phyloP scores from a whole-genome alignment of 805 yeast genomes.

The Barnettozyma sucrosica region DNA sequence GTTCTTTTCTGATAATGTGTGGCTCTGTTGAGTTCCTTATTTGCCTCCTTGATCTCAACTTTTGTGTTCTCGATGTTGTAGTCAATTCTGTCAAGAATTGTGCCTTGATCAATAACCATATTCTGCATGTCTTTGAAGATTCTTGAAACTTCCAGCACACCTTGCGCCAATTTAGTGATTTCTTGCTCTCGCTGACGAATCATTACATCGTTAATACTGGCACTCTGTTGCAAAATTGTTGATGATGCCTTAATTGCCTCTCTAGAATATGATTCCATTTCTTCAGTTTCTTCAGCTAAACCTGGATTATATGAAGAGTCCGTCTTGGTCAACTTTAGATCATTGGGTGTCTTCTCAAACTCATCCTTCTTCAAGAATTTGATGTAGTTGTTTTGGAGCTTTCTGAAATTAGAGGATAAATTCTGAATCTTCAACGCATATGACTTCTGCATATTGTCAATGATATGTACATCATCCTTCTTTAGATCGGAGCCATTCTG shows the following conservation, averaged over 20 bases:
- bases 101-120: conserved; percentile 92
- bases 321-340: not conserved
- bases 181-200: conserved; percentile 80
- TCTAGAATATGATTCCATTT: conserved; percentile 46
- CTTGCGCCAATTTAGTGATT: conserved; percentile 86
- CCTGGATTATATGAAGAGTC: conserved; percentile 21
- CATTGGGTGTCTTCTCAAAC: conserved; percentile 39
- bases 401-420: conserved; percentile 69
- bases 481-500: conserved; percentile 27
- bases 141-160: conserved; percentile 87
- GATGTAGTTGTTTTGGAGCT: conserved; percentile 84
- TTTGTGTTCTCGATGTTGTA: conserved; percentile 83
- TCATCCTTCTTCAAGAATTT: conserved; percentile 80
- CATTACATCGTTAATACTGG: conserved; percentile 33
- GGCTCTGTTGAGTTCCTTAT: conserved; percentile 71
- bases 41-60: conserved; percentile 68
- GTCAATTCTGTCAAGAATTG: conserved; percentile 87
- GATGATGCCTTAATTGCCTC: conserved; percentile 47
- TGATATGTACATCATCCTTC: conserved; percentile 51
- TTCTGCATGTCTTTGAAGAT: conserved; percentile 91
- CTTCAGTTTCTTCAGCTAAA: conserved; percentile 31
- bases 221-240: conserved; percentile 29
- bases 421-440: conserved; percentile 84
- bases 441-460: conserved; percentile 75
- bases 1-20: conserved; percentile 80